Percentiles rank a stretch among this genome's conserved stretches.
phyloP scores from a whole-genome alignment of 2,329 filamentous ascomycete species.

The Aspergillus neotritici region DNA sequence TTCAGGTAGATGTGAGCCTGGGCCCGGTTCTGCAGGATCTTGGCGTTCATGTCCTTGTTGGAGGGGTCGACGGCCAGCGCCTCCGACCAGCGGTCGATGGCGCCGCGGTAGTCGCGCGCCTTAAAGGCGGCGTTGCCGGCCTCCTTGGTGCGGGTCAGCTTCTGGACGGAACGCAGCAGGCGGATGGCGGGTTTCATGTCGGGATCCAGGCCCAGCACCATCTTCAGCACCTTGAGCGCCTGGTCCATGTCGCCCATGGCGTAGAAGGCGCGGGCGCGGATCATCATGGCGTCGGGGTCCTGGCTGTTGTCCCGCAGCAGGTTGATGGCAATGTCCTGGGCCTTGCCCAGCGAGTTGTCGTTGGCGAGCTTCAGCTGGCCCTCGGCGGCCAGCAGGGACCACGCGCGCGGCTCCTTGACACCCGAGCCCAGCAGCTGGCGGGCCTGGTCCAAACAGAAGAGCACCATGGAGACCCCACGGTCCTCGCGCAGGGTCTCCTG shows the following conservation, averaged over 20 bases:
- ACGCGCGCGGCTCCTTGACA: constrained; percentile 81
- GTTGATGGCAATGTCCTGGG: constrained; percentile 85
- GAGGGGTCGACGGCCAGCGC: constrained; percentile 78
- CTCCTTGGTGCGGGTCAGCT: constrained; percentile 86
- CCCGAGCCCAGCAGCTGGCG: constrained; percentile 69
- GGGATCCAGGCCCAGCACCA: constrained; percentile 83
- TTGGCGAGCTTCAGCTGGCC: constrained; percentile 91
- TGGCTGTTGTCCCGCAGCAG: constrained; percentile 79
- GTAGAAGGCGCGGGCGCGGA: constrained; percentile 82
- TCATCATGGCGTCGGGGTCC: constrained; percentile 87
- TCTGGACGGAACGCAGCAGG: constrained; percentile 83
- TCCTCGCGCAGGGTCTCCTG: constrained; percentile 69
- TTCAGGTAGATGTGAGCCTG: constrained; percentile 75
- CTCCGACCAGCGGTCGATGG: constrained; percentile 76
- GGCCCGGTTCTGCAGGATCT: constrained; percentile 89
- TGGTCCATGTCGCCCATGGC: constrained; percentile 92
- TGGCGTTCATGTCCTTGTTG: constrained; percentile 90
- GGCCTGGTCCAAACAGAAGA: constrained; percentile 87
- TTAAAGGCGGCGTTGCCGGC: constrained; percentile 92
- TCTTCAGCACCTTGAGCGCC: constrained; percentile 84
- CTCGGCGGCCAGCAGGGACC: constrained; percentile 87
- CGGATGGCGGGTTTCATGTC: constrained; percentile 86
- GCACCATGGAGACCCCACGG: constrained; percentile 80
- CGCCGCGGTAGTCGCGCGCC: constrained; percentile 68
- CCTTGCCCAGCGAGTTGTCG: constrained; percentile 80